phyloP scores from a whole-genome alignment of 176 grass and related monocot genomes.

The Cymbopogon citratus region DNA sequence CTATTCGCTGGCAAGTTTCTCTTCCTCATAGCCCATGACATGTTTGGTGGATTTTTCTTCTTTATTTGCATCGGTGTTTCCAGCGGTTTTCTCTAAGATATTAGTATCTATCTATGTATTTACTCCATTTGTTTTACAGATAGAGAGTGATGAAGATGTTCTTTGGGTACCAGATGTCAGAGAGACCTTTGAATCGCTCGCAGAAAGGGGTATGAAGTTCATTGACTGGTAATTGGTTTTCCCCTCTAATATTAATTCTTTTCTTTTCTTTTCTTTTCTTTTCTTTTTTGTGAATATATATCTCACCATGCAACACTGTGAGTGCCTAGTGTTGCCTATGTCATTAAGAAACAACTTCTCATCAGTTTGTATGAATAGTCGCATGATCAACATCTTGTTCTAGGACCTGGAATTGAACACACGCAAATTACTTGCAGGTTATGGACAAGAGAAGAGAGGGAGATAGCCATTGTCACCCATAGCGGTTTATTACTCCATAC shows the following conservation, averaged over 20 bases:
- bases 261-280: background rate
- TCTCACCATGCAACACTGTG: background rate
- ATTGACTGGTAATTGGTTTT: constrained; percentile 65
- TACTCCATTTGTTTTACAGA: constrained; percentile 25
- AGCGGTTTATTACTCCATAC: constrained; percentile 71
- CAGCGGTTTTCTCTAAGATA: background rate
- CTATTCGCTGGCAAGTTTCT: constrained; percentile 79
- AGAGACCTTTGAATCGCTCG: constrained; percentile 60
- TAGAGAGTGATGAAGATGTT: constrained; percentile 83
- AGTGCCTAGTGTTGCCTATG: background rate
- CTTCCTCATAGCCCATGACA: background rate
- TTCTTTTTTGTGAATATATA: background rate
- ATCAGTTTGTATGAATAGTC: background rate
- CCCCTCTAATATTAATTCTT: background rate
- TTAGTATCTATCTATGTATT: too few species aligned
- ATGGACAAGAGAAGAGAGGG: constrained; percentile 83
- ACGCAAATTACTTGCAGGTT: constrained; percentile 56
- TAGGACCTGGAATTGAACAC: background rate
- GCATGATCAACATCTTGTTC: background rate
- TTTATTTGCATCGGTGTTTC: too few species aligned
- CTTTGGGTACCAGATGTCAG: constrained; percentile 70
- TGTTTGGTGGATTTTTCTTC: background rate
- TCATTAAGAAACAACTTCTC: background rate
- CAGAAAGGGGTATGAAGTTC: constrained; percentile 77
- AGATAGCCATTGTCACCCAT: constrained; percentile 81